These are phyloP conservation scores for Truncatella angustata DNA, from an alignment of 2,329 filamentous ascomycete genomes.

Conservation along the genomic window DNA sequence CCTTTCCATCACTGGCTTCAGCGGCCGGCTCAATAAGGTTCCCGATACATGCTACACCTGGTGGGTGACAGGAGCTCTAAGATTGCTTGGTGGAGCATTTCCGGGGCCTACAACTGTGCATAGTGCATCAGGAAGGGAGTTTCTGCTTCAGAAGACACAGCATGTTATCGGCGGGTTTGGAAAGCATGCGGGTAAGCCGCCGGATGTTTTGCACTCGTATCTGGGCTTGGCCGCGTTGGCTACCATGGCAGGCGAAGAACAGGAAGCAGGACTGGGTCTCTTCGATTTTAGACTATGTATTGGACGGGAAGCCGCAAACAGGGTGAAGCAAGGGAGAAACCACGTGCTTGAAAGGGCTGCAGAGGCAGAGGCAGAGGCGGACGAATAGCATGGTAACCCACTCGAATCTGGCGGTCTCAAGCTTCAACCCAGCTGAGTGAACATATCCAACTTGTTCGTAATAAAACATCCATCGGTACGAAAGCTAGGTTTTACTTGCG, in stretches of 20 bases:
- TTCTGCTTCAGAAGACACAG: slow-evolving; percentile 82
- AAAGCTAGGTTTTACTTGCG: no score
- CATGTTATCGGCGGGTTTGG: slow-evolving; percentile 81
- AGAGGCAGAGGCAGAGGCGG: no score
- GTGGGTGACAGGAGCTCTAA: slow-evolving; percentile 74
- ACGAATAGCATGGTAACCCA: no score
- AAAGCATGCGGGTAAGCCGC: slow-evolving; percentile 66
- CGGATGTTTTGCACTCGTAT: slow-evolving; percentile 86
- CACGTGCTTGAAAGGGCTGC: neutral
- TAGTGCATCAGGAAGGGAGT: slow-evolving; percentile 62
- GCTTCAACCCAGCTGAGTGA: no score
- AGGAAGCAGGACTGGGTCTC: slow-evolving; percentile 64
- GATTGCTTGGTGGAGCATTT: slow-evolving; percentile 46
- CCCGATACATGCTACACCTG: slow-evolving; percentile 96
- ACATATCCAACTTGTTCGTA: no score
- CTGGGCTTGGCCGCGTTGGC: slow-evolving; percentile 80
- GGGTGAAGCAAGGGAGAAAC: slow-evolving; percentile 46
- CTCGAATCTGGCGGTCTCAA: no score
- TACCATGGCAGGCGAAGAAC: slow-evolving; percentile 48
- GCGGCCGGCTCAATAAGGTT: slow-evolving; percentile 86
- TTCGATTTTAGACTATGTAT: slow-evolving; percentile 78
- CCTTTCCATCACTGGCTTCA: slow-evolving; percentile 61
- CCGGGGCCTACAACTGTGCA: slow-evolving; percentile 60
- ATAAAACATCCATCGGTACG: no score
- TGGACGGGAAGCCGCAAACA: slow-evolving; percentile 56